Evolutionary conservation across 2,329 filamentous ascomycete species (phyloP), one percentile per base, ranked within the genome.

Genomic region (Chrysoporthe puriensis): DNA sequence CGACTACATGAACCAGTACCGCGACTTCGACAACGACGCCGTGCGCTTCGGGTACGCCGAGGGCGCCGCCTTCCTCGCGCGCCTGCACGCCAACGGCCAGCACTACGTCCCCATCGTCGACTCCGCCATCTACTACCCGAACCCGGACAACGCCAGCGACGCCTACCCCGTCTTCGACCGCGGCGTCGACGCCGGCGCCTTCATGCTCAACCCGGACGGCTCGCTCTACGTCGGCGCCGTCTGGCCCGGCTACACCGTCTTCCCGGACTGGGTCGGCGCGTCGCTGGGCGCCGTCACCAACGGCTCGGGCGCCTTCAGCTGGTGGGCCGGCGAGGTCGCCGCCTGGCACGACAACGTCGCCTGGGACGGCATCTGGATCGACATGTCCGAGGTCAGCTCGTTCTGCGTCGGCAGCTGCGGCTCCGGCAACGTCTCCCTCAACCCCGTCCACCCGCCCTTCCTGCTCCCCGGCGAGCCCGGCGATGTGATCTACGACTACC

Each of bases 61-160:
- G 72, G 86, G 91, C 73, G 84, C 82, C 32, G 79, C 88, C 71
- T 82, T 93, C 57, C 83, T 91, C 2, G 77, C 80, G 1, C 83
- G 85, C 26, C 82, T 94, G 2, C 91, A 92, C 73, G 77, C 80
- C 9, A 86, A 88, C 64, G 80, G 87, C 4, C 89, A 91, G 73
- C 86, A 90, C n/a, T 90, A 91, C 66, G 84, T 92, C 1, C 83
- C 92, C 21, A 94, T 94, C 78, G 87, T 94, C 14, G 92, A 95
- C 73, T 87, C 89, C 2, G 88, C 88, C 14, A 81, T 86, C 61
- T 94, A 94, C 74, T 86, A 87, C 36, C 91, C 91, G 0, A 90
- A 93, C 72, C 89, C 90, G 0, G 79, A 86, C n/a, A 91, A 93
- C 73, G 81, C 82, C 1, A 87, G 82, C 48, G 91, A 93, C 76